These are phyloP conservation scores for Amanita molliuscula DNA, from an alignment of 768 basidiomycete species.

Conservation along the genomic window DNA sequence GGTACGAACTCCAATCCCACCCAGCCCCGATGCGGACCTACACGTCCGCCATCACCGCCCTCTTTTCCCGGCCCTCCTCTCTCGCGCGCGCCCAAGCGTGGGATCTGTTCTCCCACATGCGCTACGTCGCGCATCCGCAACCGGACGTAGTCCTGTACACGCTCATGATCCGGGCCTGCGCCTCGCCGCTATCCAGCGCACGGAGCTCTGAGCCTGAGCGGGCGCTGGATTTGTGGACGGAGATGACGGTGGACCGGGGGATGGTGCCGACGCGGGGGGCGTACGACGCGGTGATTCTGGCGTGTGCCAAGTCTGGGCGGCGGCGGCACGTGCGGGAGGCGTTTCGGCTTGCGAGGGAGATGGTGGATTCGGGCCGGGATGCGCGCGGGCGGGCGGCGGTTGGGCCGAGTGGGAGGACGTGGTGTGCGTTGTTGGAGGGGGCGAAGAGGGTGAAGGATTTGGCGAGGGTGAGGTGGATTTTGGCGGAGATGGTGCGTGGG, in stretches of 20 bases:
- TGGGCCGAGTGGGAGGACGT: slow-evolving; percentile 57
- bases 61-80: slow-evolving; percentile 39
- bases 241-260: slow-evolving; percentile 72
- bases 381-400: slow-evolving; percentile 46
- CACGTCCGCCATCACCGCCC: slow-evolving; percentile 50
- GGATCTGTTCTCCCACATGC: slow-evolving; percentile 95
- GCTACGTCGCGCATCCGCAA: slow-evolving; percentile 82
- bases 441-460: slow-evolving; percentile 84
- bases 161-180: slow-evolving; percentile 84
- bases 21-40: slow-evolving; percentile 72
- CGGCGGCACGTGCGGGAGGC: slow-evolving; percentile 67
- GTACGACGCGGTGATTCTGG: slow-evolving; percentile 77
- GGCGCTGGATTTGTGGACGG: slow-evolving; percentile 86
- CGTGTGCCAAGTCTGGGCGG: slow-evolving; percentile 60
- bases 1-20: slow-evolving; percentile 53
- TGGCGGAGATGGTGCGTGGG: slow-evolving; percentile 68
- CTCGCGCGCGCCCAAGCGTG: slow-evolving; percentile 70
- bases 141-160: slow-evolving; percentile 69
- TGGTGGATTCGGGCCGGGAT: slow-evolving; percentile 72
- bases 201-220: slow-evolving; percentile 74
- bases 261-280: slow-evolving; percentile 55
- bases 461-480: slow-evolving; percentile 75
- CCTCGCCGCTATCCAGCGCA: slow-evolving; percentile 33
- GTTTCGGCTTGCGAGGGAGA: slow-evolving; percentile 75
- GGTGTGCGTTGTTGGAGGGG: slow-evolving; percentile 80